Base-by-base conservation (phyloP, 2,329 filamentous ascomycete species). In the Curvularia hawaiiensis region DNA sequence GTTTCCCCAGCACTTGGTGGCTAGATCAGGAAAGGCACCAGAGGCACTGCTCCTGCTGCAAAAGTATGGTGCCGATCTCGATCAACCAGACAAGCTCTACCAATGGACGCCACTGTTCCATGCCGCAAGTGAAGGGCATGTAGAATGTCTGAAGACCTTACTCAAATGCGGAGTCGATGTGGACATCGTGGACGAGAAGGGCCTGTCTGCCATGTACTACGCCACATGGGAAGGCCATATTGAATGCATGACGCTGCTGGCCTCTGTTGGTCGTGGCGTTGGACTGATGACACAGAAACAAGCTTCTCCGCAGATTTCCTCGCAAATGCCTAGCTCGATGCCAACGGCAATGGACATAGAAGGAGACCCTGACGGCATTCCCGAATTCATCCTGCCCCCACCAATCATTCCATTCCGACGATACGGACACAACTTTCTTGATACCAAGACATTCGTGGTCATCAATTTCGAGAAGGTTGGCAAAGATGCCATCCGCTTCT, bases 361-460 rank as follows among this genome's bases (percentile, higher is more conserved):
- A 11, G 81, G 90, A 59, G 92, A 97, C 40, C 85, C 85, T 0
- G 94, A 98, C 77, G 91, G 90, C 1, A 99, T 99, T 54, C 95
- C 95, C 2, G 87, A 92, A 62, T 87, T 99, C 31, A 93, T 94
- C 65, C 83, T 99, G 12, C 95, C 95, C 22, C 95, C 95, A 20
- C 95, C 95, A 0, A 98, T 99, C 63, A 97, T 99, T 64, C 95
- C 95, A 0, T 83, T 98, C 47, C 87, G 95, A 65, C 86, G 95
- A 68, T 99, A 99, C 69, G 95, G 95, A 16, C 95, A 99, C 79
- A 99, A 98, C 77, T 99, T 99, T 82, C 83, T 99, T 35, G 95
- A 99, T 72, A 97, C 92, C 30, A 99, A 98, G 79, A 96, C 93
- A 0, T 96, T 97, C 62, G 88, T 99, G 12, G 91, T 97, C 69